Percentiles rank a stretch among this genome's conserved stretches.
Evolutionary conservation across 371 early-diverging fungal species (phyloP).

Genomic region (Saksenaea vasiformis): DNA sequence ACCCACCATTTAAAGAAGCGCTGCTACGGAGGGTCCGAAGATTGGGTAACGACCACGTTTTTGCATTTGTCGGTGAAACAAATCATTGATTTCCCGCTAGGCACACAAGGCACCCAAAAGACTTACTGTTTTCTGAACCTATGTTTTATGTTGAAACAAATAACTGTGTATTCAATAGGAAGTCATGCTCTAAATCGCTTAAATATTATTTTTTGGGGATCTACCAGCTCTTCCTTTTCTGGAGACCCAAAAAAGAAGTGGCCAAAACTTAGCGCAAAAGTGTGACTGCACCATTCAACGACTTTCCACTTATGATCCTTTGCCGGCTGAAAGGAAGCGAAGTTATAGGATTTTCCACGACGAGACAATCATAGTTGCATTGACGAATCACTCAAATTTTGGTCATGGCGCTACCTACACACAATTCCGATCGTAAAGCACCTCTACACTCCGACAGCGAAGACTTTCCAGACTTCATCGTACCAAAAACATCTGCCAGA

Average conservation of each 20-base stretch:
- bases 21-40: no score
- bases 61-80: background rate
- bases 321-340: conserved; percentile 3
- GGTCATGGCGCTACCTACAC: background rate
- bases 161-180: no score
- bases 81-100: background rate
- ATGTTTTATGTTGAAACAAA: no score
- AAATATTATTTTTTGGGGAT: no score
- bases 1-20: no score
- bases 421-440: background rate
- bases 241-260: background rate
- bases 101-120: background rate
- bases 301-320: background rate
- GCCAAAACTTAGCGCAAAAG: background rate
- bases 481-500: background rate
- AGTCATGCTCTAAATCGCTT: no score
- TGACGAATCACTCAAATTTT: background rate
- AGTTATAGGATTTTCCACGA: conserved; percentile 2
- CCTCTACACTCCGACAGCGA: background rate
- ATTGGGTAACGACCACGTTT: no score
- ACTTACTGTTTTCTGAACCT: no score
- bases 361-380: background rate
- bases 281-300: background rate
- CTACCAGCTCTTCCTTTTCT: no score
- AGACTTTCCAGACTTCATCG: background rate